Evolutionary conservation across 805 yeast genomes (phyloP).

Genomic region (Cephaloascus albidus): DNA sequence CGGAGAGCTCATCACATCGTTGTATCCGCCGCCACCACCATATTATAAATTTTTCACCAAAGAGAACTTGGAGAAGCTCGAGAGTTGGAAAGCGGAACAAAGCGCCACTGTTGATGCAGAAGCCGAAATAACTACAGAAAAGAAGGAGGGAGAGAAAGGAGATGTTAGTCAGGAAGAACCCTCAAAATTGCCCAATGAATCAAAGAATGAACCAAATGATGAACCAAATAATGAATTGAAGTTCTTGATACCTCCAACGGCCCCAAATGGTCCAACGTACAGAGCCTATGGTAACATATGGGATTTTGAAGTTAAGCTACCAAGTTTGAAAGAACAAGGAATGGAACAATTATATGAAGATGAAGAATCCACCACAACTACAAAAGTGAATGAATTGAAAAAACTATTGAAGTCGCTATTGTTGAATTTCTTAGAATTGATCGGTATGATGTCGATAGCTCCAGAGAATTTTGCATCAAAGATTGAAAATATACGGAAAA

Average conservation of each 20-base stretch:
- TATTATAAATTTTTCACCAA: constrained; percentile 64
- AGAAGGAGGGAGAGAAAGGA: constrained; percentile 17
- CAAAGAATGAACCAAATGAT: too few species aligned
- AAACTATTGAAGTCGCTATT: constrained; percentile 71
- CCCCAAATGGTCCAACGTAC: constrained; percentile 58
- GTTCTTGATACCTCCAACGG: constrained; percentile 55
- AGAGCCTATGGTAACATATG: constrained; percentile 87
- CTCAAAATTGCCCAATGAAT: too few species aligned
- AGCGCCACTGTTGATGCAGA: too few species aligned
- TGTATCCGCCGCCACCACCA: constrained; percentile 94
- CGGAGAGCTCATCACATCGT: constrained; percentile 35
- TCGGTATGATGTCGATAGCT: constrained; percentile 66
- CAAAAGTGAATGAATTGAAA: constrained; percentile 67
- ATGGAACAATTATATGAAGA: constrained; percentile 59
- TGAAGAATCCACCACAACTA: constrained; percentile 25
- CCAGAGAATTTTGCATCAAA: constrained; percentile 55
- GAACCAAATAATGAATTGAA: constrained; percentile 36
- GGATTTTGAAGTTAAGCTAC: constrained; percentile 73
- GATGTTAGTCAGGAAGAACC: constrained; percentile 11
- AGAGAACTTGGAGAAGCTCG: constrained; percentile 46
- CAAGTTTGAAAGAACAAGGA: constrained; percentile 69
- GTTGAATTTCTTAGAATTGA: constrained; percentile 71
- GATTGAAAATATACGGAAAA: constrained; percentile 70
- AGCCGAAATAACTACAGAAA: background rate
- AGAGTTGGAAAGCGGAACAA: constrained; percentile 11